These are phyloP conservation scores for Cercospora citrullina DNA, from an alignment of 2,329 filamentous ascomycete species.

Conservation along the genomic window DNA sequence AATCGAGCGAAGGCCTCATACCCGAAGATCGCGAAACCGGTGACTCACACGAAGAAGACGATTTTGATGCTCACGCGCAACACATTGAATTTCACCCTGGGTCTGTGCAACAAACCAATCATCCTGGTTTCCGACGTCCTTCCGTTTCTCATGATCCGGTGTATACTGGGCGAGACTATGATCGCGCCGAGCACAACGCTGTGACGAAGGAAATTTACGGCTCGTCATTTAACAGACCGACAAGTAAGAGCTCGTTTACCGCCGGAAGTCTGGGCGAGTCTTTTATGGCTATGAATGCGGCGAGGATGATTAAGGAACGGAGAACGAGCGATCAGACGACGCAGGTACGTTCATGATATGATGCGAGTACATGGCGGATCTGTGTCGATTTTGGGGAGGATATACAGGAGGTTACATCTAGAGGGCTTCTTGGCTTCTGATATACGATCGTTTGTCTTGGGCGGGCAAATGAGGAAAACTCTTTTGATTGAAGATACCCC, in stretches of 20 bases:
- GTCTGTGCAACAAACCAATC: slow-evolving; percentile 36
- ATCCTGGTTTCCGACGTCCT: slow-evolving; percentile 39
- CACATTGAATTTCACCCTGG: slow-evolving; percentile 32
- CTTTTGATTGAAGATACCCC: not conserved
- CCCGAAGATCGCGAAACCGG: slow-evolving; percentile 17
- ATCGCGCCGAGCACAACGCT: slow-evolving; percentile 27
- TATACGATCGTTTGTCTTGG: slow-evolving; percentile 1
- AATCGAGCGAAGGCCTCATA: slow-evolving; percentile 24
- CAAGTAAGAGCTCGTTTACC: slow-evolving; percentile 31
- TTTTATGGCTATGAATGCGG: slow-evolving; percentile 40
- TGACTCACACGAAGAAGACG: slow-evolving; percentile 20
- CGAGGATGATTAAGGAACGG: slow-evolving; percentile 31
- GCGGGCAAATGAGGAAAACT: not conserved
- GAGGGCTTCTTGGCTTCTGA: not conserved
- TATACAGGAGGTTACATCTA: not conserved
- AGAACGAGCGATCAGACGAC: slow-evolving; percentile 20
- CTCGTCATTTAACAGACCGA: slow-evolving; percentile 18
- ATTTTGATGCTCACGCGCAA: slow-evolving; percentile 24
- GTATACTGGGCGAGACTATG: slow-evolving; percentile 31
- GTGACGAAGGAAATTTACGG: slow-evolving; percentile 34
- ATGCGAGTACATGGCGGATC: not conserved
- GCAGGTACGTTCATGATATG: not conserved
- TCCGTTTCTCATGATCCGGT: slow-evolving; percentile 36
- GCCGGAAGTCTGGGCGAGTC: slow-evolving; percentile 39
- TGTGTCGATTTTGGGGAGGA: not conserved